Conservation (phyloP, 2,329 filamentous ascomycete genomes). For the Paracorniculantispora psalliotae region DNA sequence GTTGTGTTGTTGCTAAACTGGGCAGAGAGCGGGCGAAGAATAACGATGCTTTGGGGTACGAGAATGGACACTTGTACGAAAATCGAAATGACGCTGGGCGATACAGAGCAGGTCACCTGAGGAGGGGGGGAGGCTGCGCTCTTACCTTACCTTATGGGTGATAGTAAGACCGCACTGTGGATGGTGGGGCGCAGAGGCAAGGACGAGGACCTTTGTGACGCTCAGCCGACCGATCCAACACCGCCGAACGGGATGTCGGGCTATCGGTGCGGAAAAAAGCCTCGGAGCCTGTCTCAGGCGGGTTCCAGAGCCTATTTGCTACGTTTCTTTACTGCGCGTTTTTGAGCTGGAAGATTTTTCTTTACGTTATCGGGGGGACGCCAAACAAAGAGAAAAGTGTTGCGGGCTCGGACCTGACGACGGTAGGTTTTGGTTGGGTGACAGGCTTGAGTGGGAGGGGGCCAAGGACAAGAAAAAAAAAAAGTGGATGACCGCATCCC, state of each 20-base stretch:
- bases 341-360: neutral
- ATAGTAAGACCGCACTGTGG: slow-evolving; percentile 11
- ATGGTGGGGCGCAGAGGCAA: slow-evolving; percentile 3
- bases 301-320: neutral
- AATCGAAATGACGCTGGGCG: neutral
- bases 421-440: slow-evolving; percentile 1
- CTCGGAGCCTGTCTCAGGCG: neutral
- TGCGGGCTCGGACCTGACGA: slow-evolving; percentile 6
- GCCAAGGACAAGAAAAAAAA: neutral
- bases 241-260: neutral
- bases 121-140: slow-evolving; percentile 2
- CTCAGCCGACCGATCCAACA: neutral
- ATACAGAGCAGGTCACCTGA: slow-evolving; percentile 7
- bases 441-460: neutral
- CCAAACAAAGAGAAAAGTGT: neutral
- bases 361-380: neutral
- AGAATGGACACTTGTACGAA: no score
- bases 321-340: neutral
- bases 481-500: slow-evolving; percentile 7
- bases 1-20: slow-evolving; percentile 5
- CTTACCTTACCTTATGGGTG: neutral
- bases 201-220: slow-evolving; percentile 10
- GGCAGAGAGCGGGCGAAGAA: neutral
- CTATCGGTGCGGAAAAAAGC: neutral
- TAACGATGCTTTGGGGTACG: neutral